Evolutionary conservation across 306 rosid genomes (phyloP).

Genomic region (Hippophae gyantsensis): DNA sequence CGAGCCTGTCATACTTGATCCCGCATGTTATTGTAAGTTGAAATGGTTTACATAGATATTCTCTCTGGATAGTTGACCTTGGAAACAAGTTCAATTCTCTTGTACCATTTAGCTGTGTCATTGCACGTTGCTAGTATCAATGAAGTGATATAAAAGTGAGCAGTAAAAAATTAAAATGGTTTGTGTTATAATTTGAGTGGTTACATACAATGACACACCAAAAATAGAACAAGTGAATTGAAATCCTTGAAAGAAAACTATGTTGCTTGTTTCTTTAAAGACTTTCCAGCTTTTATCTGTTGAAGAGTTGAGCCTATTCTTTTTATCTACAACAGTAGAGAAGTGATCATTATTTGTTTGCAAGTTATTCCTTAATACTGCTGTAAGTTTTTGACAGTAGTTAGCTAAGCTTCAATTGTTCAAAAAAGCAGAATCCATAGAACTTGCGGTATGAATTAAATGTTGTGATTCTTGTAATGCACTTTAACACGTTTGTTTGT

Average conservation of each 20-base stretch:
- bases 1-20: conserved; percentile 85
- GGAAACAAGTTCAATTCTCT: not conserved
- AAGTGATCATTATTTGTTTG: not conserved
- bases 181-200: too few relatives aligned
- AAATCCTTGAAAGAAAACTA: too few relatives aligned
- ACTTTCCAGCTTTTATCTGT: too few relatives aligned
- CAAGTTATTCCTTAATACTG: not conserved
- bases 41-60: conserved; percentile 6
- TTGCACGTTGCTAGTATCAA: too few relatives aligned
- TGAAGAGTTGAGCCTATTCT: not conserved
- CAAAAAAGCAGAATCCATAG: too few relatives aligned
- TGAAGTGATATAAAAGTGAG: too few relatives aligned
- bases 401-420: not conserved
- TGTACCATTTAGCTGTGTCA: too few relatives aligned
- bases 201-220: too few relatives aligned
- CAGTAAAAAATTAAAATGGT: too few relatives aligned
- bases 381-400: not conserved
- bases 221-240: too few relatives aligned
- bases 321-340: not conserved
- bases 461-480: not conserved
- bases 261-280: too few relatives aligned
- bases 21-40: conserved; percentile 96
- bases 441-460: not conserved
- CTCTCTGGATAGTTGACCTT: conserved; percentile 1
- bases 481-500: not conserved